Evolutionary conservation across 208 protist species (phyloP).

Genomic region (Acanthamoeba quina): DNA sequence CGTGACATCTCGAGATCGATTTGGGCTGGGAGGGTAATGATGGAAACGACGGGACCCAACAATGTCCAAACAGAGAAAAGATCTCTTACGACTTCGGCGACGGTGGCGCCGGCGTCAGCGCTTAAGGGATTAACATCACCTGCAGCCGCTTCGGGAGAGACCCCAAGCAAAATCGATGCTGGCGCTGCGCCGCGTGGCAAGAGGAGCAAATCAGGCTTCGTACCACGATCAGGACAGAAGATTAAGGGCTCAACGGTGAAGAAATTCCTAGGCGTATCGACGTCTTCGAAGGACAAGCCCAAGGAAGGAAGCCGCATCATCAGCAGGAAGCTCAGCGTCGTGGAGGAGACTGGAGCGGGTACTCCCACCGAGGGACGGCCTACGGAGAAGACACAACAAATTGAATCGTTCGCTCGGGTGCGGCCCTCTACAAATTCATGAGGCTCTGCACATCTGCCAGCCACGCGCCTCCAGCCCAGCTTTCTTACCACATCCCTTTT

Average conservation of each 20-base stretch:
- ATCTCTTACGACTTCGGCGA: neutral
- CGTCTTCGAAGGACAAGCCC: neutral
- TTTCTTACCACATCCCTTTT: neutral
- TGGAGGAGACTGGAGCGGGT: neutral
- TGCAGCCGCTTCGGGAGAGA: neutral
- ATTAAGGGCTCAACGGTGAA: constrained; percentile 50
- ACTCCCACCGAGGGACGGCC: neutral
- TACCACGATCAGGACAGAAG: constrained; percentile 18
- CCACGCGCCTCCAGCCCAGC: neutral
- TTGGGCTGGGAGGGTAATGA: too few species aligned
- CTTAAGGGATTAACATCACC: neutral
- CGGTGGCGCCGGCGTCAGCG: neutral
- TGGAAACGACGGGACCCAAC: too few species aligned
- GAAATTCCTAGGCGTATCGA: constrained; percentile 36
- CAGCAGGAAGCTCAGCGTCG: neutral
- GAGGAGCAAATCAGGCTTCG: constrained; percentile 40
- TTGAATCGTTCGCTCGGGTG: constrained; percentile 29
- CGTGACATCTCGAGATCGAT: too few species aligned
- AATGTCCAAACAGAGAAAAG: neutral
- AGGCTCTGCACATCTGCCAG: neutral
- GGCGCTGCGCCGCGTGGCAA: neutral
- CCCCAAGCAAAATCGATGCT: neutral
- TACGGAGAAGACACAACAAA: neutral
- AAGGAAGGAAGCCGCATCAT: neutral
- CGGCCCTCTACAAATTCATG: neutral